These are phyloP conservation scores for Fraxinus sp. DNA, from an alignment of 305 asterid genomes.

Conservation along the genomic window DNA sequence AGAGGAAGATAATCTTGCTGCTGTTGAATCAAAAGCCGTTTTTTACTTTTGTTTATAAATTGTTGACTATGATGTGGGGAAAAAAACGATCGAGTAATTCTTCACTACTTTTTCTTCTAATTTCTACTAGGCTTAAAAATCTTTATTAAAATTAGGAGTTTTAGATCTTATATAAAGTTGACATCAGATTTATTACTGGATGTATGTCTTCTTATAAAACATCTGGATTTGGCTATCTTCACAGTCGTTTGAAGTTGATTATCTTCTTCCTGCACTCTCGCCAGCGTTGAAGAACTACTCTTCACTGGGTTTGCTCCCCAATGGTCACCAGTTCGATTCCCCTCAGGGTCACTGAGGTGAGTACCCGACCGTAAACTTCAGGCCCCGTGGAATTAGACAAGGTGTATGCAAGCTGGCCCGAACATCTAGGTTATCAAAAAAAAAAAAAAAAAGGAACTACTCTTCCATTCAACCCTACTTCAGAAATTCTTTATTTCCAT, in stretches of 20 bases:
- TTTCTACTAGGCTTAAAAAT: background rate
- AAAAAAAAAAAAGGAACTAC: too few relatives aligned
- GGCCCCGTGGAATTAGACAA: too few relatives aligned
- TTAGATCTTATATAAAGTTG: background rate
- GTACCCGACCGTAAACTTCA: too few relatives aligned
- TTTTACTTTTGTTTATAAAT: background rate
- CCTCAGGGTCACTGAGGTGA: too few relatives aligned
- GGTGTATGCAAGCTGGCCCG: too few relatives aligned
- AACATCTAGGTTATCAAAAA: too few relatives aligned
- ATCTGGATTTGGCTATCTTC: background rate
- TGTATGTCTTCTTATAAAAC: background rate
- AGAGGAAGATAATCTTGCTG: background rate
- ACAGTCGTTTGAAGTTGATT: background rate
- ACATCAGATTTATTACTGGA: background rate
- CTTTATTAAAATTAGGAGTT: background rate
- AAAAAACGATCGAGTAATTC: background rate
- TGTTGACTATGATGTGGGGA: background rate
- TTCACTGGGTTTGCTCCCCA: too few relatives aligned
- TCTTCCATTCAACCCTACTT: background rate
- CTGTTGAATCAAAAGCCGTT: background rate
- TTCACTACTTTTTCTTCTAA: background rate
- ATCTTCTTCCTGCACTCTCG: background rate
- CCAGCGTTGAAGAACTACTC: background rate
- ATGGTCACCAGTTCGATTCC: too few relatives aligned
- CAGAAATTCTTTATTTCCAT: too few relatives aligned